Evolutionary conservation across 805 yeast species (phyloP), one percentile per base, ranked within the genome.

Genomic region (Dipodascus geniculatus): DNA sequence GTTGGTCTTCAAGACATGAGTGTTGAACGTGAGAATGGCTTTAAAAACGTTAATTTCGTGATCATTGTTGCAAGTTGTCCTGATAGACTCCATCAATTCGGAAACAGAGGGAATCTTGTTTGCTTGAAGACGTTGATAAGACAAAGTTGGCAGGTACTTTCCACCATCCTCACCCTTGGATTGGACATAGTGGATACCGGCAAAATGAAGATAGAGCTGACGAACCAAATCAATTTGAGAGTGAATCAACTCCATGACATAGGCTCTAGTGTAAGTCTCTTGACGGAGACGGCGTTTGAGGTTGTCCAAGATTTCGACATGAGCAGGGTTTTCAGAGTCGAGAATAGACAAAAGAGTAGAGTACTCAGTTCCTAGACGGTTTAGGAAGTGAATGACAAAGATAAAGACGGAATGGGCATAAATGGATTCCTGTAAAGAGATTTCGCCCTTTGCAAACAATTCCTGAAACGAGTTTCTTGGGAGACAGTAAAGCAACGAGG

Each of bases 321-420:
- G 82, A 60, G 80, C 79, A 57, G 81, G 74, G 58, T 81, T 78
- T 64, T 77, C 76, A 50, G 78, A 70, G 60, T 82, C 84, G 55
- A 90, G 74, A 56, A 89, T 74, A 33, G 76, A 71, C 56, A 80
- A 69, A 64, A 91, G 75, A 49, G 87, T 77, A 60, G 75, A 79
- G 69, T 86, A 90, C 70, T 90, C 97, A 1, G 95, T 81, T 28
- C 98, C 97, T 65, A 91, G 77, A 66, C 98, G 79, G 74, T 93
- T 93, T 69, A 91, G 78, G 73, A 91, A 93, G 71, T 93, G 98
- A 35, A 95, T 84, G 51, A 88, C 95, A 66, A 93, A 91, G 57
- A 88, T 86, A 48, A 86, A 84, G 62, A 91, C 96, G 68, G 89
- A 85, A 68, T 91, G 98, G 48, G 97, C 95, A 67, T 93, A 93